Evolutionary conservation across 805 yeast genomes (phyloP).

Genomic region (Tanozyma kutaoensis): DNA sequence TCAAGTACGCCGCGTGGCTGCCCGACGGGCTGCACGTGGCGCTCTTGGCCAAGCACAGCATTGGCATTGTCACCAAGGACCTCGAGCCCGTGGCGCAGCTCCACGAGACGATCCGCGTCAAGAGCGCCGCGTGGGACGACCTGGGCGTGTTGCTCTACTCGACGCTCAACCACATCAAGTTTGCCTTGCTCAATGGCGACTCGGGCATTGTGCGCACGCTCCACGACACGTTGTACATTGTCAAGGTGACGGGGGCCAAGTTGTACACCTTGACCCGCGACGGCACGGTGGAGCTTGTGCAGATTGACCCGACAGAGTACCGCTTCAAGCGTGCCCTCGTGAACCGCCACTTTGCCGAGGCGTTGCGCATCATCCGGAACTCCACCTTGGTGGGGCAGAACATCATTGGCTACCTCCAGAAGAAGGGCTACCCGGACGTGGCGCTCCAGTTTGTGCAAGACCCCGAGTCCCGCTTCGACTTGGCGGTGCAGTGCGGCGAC

Average conservation of each 20-base stretch:
- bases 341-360: constrained; percentile 83
- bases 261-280: constrained; percentile 76
- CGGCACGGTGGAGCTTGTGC: constrained; percentile 67
- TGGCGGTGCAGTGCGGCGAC: constrained; percentile 90
- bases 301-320: constrained; percentile 93
- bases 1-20: constrained; percentile 86
- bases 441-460: constrained; percentile 96
- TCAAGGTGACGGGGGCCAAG: constrained; percentile 52
- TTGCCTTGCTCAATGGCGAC: constrained; percentile 87
- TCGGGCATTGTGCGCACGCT: constrained; percentile 88
- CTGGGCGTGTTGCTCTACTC: constrained; percentile 83
- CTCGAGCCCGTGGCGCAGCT: constrained; percentile 68
- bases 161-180: constrained; percentile 91
- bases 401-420: constrained; percentile 87
- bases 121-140: constrained; percentile 97
- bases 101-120: constrained; percentile 94
- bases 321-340: constrained; percentile 89
- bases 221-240: constrained; percentile 75
- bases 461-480: constrained; percentile 88
- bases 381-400: constrained; percentile 95
- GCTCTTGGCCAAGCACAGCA: constrained; percentile 79
- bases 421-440: constrained; percentile 93
- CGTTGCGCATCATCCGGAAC: constrained; percentile 71
- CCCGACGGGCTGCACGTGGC: constrained; percentile 80
- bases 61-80: constrained; percentile 73